Evolutionary conservation across 1,284 basidiomycete species (phyloP), one percentile per base, ranked within the genome.

Genomic region (Moniliella sp.): DNA sequence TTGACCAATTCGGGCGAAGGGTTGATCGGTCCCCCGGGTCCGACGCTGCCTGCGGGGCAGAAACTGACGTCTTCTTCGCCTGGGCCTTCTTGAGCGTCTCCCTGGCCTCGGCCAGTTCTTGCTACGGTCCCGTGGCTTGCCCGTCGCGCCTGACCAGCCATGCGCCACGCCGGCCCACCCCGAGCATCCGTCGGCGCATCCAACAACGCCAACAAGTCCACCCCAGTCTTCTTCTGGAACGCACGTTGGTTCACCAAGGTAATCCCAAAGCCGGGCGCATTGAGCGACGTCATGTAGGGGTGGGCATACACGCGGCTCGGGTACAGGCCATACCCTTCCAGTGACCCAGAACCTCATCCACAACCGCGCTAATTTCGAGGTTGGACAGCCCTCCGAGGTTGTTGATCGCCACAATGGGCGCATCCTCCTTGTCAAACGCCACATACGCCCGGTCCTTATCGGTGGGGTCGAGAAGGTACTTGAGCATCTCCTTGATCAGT

Each of bases 311-410:
- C 61, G 19, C 65, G 60, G 17, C 50, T 45, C 18, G 65, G 65
- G 31, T 57, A 43, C 23, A 66, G 54, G 28, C 41, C 36, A 15
- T 46, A 47, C 30, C 33, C 35, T n/a, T n/a, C n/a, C n/a, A n/a
- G n/a, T 65, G 63, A 15, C 32, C 43, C 15, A 64, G 37, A 12
- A 64, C 54, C 31, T 67, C 67, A 25, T 66, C 63, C 13, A n/a
- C 48, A 12, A 70, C 40, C 11, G 68, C 68, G 17, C 66, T 63
- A 61, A 71, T 66, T 48, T 72, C 69, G 21, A 72, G 53, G 45
- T 64, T 62, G 15, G 66, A 68, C 46, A 71, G 62, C 2, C 70
- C 70, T 28, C 70, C 69, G n/a, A 72, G 61, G 42, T 72, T 72
- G 45, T 72, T 72, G 32, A 72, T 47, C 36, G 70, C 69, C 14